Percentiles rank a stretch among this genome's conserved stretches.
phyloP scores from a whole-genome alignment of 495 filamentous ascomycete genomes.

The Aspergillus ellipticus region DNA sequence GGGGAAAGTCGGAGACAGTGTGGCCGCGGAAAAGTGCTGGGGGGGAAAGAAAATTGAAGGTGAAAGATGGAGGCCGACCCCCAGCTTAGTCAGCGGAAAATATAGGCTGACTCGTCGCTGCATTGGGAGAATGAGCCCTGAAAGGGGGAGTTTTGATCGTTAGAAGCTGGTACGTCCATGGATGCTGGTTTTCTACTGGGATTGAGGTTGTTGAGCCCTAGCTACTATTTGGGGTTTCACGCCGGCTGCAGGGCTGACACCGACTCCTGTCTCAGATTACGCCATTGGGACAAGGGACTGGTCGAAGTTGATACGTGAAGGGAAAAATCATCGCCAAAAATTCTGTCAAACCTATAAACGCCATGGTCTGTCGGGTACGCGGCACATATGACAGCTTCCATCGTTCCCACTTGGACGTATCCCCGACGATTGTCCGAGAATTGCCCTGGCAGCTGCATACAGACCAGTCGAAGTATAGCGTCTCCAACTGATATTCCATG shows the following conservation, averaged over 20 bases:
- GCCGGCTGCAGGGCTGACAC: background rate
- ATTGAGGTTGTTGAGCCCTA: background rate
- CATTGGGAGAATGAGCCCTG: no score
- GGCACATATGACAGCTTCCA: background rate
- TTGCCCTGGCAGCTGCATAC: background rate
- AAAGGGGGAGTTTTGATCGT: background rate
- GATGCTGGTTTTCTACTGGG: background rate
- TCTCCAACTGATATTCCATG: background rate
- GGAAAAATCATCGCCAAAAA: background rate
- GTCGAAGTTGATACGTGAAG: background rate
- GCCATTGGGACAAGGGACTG: no score
- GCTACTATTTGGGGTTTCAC: background rate
- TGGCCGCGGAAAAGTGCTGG: slow-evolving; percentile 9
- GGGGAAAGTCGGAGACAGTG: background rate
- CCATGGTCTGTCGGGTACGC: background rate
- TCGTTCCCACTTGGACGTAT: background rate
- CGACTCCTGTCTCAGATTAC: background rate
- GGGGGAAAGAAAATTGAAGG: background rate
- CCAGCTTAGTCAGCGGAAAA: background rate
- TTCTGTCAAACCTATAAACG: background rate
- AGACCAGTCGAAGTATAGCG: background rate
- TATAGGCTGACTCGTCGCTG: background rate
- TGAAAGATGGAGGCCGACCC: background rate
- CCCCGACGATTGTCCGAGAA: background rate
- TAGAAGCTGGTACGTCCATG: background rate